phyloP scores from a whole-genome alignment of 2,329 filamentous ascomycete genomes.

The Fusarium neocosmosporiellum region DNA sequence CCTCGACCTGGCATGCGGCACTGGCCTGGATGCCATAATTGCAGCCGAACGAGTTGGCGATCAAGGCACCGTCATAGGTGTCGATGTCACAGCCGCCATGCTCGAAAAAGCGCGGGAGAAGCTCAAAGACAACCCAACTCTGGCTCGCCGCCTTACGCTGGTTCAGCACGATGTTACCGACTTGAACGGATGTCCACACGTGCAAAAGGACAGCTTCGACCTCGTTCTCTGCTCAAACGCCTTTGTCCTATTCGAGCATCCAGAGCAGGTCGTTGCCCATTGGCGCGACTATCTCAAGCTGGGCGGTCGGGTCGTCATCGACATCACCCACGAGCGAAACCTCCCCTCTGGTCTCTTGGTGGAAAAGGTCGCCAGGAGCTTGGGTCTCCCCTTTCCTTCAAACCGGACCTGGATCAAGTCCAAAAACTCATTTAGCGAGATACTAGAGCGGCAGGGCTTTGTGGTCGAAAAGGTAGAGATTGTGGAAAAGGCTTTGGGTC shows the following conservation, averaged over 20 bases:
- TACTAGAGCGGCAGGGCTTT: slow-evolving; percentile 45
- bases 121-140: slow-evolving; percentile 21
- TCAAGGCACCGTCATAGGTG: slow-evolving; percentile 43
- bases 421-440: slow-evolving; percentile 40
- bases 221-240: slow-evolving; percentile 49
- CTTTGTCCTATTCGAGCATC: slow-evolving; percentile 47
- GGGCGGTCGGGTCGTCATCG: slow-evolving; percentile 45
- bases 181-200: slow-evolving; percentile 32
- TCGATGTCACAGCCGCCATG: slow-evolving; percentile 50
- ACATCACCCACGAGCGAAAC: slow-evolving; percentile 49
- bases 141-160: slow-evolving; percentile 37
- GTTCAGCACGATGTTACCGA: slow-evolving; percentile 44
- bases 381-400: slow-evolving; percentile 43
- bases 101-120: slow-evolving; percentile 43
- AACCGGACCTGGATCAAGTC: slow-evolving; percentile 46
- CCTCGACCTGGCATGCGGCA: slow-evolving; percentile 50
- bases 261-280: slow-evolving; percentile 38
- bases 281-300: slow-evolving; percentile 46
- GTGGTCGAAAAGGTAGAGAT: slow-evolving; percentile 39
- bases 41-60: slow-evolving; percentile 43
- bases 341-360: slow-evolving; percentile 40
- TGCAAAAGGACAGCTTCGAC: slow-evolving; percentile 44
- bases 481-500: slow-evolving; percentile 43
- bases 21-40: slow-evolving; percentile 47
- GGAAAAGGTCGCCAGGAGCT: slow-evolving; percentile 40